These are phyloP conservation scores for Rhizodiscina lignyota DNA, from an alignment of 495 filamentous ascomycete species.

Conservation along the genomic window DNA sequence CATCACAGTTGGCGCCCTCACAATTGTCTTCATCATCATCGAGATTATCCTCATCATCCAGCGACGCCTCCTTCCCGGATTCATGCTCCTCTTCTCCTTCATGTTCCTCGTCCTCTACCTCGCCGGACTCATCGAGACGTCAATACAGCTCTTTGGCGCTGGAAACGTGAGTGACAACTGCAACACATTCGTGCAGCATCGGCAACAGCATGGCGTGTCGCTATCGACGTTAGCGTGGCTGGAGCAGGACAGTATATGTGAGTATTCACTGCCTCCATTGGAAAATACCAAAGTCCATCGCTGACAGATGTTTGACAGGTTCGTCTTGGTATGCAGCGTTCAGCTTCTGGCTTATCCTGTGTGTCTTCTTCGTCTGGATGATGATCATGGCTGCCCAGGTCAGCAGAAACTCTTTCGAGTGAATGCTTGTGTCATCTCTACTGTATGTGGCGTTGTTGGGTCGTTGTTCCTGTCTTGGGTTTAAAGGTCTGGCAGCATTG, in stretches of 20 bases:
- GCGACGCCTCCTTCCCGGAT: conserved; percentile 67
- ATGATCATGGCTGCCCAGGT: conserved; percentile 88
- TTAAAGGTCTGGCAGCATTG: no score
- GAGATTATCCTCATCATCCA: conserved; percentile 30
- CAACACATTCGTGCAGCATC: conserved; percentile 47
- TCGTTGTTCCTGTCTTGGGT: no score
- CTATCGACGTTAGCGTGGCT: conserved; percentile 68
- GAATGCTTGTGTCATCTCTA: no score
- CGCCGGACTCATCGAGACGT: conserved; percentile 77
- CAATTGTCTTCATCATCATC: conserved; percentile 24
- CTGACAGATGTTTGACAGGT: conserved; percentile 13
- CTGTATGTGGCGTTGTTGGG: no score
- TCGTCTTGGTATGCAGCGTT: conserved; percentile 45
- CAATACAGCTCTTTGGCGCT: conserved; percentile 71
- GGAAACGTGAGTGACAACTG: conserved; percentile 70
- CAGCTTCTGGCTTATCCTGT: conserved; percentile 59
- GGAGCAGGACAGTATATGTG: conserved; percentile 74
- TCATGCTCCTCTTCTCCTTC: conserved; percentile 83
- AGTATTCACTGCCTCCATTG: conserved; percentile 18
- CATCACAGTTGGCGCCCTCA: conserved; percentile 34
- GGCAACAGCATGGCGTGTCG: conserved; percentile 40
- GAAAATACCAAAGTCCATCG: neutral
- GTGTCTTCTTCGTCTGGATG: conserved; percentile 84
- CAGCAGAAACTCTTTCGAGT: conserved; percentile 42
- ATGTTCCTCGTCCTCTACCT: conserved; percentile 88